Conservation (phyloP, 805 yeast species). For the Saccharomyces eubayanus region DNA sequence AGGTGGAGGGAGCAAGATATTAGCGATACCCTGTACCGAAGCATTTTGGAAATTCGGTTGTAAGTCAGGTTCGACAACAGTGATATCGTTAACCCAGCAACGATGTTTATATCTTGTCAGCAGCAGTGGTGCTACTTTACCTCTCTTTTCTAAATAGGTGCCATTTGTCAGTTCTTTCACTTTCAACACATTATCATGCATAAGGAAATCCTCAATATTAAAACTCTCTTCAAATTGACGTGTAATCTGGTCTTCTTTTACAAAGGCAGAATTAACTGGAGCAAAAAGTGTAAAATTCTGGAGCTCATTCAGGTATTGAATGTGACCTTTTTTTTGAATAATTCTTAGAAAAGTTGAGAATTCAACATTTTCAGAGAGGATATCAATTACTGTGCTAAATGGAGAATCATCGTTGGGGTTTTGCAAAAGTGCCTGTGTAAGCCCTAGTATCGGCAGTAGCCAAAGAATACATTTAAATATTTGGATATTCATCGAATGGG, state of each 20-base stretch:
- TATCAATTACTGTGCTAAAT: constrained; percentile 50
- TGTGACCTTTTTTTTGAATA: constrained; percentile 52
- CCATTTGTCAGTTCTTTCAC: constrained; percentile 16
- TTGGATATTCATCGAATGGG: not conserved
- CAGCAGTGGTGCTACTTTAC: not conserved
- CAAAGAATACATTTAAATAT: constrained; percentile 1
- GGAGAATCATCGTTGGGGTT: constrained; percentile 11
- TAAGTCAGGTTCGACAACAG: constrained; percentile 49
- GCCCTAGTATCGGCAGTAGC: not conserved
- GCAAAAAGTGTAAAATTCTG: constrained; percentile 67
- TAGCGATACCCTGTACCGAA: constrained; percentile 56
- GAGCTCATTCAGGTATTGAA: constrained; percentile 53
- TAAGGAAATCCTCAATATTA: constrained; percentile 23
- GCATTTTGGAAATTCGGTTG: constrained; percentile 57
- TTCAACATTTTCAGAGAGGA: constrained; percentile 58
- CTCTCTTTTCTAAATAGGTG: not conserved
- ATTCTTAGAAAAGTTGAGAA: constrained; percentile 55
- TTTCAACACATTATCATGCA: constrained; percentile 32
- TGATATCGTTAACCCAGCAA: constrained; percentile 15
- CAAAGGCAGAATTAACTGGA: constrained; percentile 73
- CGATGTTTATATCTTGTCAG: not conserved
- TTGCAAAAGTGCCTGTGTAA: not conserved
- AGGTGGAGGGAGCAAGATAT: constrained; percentile 34
- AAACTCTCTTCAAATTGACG: constrained; percentile 5
- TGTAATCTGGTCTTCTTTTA: constrained; percentile 9